These are phyloP conservation scores for Wickerhamiella hasegawae DNA, from an alignment of 805 yeast genomes.

Conservation along the genomic window DNA sequence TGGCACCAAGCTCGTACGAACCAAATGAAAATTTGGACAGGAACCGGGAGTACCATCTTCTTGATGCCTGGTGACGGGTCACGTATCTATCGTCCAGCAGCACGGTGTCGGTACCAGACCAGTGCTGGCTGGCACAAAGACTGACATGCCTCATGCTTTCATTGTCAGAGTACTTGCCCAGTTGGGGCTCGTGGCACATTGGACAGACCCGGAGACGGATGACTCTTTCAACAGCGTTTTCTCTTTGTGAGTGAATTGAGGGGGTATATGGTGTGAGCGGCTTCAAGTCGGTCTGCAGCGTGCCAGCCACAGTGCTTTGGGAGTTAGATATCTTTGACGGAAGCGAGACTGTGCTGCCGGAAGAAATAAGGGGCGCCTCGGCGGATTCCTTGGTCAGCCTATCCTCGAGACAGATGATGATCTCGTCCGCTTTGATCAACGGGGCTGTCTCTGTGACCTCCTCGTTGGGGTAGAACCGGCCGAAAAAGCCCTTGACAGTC, in stretches of 20 bases:
- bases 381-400: constrained; percentile 13
- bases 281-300: background rate
- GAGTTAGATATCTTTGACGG: no score
- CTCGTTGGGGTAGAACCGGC: constrained; percentile 13
- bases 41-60: constrained; percentile 76
- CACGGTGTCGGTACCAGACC: constrained; percentile 51
- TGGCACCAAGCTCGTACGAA: constrained; percentile 66
- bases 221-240: constrained; percentile 23
- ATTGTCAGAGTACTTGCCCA: constrained; percentile 33
- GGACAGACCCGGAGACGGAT: constrained; percentile 66
- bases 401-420: constrained; percentile 34
- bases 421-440: constrained; percentile 36
- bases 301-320: background rate
- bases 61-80: constrained; percentile 65
- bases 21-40: constrained; percentile 80
- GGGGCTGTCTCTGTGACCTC: constrained; percentile 9
- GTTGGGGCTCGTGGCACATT: constrained; percentile 48
- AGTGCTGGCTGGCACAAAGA: constrained; percentile 63
- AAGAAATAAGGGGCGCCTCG: background rate
- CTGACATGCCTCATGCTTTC: constrained; percentile 60
- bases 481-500: constrained; percentile 20
- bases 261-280: no score
- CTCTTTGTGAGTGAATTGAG: background rate
- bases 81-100: constrained; percentile 49
- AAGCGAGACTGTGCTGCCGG: background rate